Percentiles rank a stretch among this genome's conserved stretches.
These are phyloP conservation scores for Nymphaea colorata DNA, from an alignment of 164 flowering plant genomes.

Conservation along the genomic window DNA sequence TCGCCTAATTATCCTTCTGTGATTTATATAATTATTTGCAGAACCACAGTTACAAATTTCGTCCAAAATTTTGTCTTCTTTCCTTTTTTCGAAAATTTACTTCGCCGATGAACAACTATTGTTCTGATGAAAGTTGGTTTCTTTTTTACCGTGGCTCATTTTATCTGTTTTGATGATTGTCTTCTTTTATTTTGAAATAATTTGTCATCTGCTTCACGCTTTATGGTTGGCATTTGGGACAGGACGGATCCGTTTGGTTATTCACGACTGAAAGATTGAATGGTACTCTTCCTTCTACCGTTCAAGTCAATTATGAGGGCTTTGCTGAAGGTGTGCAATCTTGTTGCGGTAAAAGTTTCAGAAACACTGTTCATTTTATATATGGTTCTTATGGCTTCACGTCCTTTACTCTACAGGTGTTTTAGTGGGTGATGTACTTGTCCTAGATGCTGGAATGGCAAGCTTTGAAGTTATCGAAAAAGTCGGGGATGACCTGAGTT, in stretches of 20 bases:
- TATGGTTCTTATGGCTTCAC: neutral
- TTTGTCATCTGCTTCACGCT: neutral
- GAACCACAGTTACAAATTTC: too few relatives aligned
- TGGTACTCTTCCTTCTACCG: conserved; percentile 55
- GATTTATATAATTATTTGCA: too few relatives aligned
- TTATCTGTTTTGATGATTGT: neutral
- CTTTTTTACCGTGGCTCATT: neutral
- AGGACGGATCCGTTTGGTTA: conserved; percentile 74
- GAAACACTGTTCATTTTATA: neutral
- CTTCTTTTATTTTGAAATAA: neutral
- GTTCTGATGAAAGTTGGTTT: neutral
- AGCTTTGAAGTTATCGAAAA: conserved; percentile 77
- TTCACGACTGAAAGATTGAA: conserved; percentile 50
- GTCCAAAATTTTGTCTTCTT: neutral
- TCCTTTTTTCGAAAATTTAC: neutral
- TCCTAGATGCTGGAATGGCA: conserved; percentile 93
- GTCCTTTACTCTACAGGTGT: conserved; percentile 31
- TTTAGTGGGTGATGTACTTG: conserved; percentile 67
- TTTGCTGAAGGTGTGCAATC: conserved; percentile 61
- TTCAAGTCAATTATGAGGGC: conserved; percentile 66
- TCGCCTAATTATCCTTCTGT: too few relatives aligned
- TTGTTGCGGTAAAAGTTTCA: neutral
- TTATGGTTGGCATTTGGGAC: neutral
- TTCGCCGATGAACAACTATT: neutral
- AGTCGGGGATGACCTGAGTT: conserved; percentile 54